phyloP scores from a whole-genome alignment of 352 stramenopile genomes.

The Globisporangium cederbergense region DNA sequence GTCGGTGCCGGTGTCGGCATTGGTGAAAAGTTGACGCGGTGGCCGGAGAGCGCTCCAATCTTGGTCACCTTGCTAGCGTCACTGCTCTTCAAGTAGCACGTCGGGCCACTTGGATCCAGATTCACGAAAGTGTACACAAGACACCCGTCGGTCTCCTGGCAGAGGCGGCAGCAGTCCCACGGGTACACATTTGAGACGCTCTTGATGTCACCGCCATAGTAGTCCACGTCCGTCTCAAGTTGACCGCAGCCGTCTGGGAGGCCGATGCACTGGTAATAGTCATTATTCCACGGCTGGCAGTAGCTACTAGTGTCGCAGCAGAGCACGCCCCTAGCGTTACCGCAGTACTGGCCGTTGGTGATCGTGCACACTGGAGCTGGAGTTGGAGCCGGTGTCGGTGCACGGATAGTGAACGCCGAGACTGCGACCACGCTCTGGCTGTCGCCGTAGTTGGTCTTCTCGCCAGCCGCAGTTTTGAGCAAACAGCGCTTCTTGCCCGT shows the following conservation, averaged over 20 bases:
- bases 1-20: background rate
- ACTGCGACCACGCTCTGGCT: background rate
- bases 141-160: conserved; percentile 11
- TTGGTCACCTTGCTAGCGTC: background rate
- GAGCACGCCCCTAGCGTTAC: conserved; percentile 18
- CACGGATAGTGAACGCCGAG: background rate
- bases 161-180: conserved; percentile 8
- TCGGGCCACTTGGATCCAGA: conserved; percentile 1
- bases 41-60: conserved; percentile 1
- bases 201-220: conserved; percentile 23
- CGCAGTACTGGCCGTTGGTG: conserved; percentile 16
- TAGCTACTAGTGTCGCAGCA: conserved; percentile 17
- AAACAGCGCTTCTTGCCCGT: conserved; percentile 4
- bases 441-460: background rate
- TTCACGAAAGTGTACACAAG: conserved; percentile 27
- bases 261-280: conserved; percentile 31
- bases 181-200: conserved; percentile 8
- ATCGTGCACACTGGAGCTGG: conserved; percentile 1
- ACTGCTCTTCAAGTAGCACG: conserved; percentile 30
- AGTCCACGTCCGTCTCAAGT: conserved; percentile 27
- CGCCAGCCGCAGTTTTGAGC: background rate
- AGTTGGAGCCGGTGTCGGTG: background rate
- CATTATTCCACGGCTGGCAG: conserved; percentile 28
- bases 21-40: conserved; percentile 6
- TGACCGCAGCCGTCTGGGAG: conserved; percentile 12